Evolutionary conservation across 2,329 filamentous ascomycete species (phyloP).

Genomic region (Fusarium sp.): DNA sequence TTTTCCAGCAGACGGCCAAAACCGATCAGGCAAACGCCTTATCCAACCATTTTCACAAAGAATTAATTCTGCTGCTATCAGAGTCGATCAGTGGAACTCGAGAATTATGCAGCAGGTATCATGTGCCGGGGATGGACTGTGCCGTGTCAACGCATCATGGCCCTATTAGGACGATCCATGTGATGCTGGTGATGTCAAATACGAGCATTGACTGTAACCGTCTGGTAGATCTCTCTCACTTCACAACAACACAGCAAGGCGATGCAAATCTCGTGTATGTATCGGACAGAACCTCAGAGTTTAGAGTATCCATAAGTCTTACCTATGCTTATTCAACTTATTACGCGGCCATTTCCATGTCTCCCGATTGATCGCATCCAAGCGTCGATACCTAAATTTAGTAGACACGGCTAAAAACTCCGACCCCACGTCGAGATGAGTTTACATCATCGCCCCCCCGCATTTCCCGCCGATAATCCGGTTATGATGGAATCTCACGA

Average conservation of each 20-base stretch:
- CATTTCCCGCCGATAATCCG: neutral
- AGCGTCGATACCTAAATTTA: neutral
- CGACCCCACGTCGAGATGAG: neutral
- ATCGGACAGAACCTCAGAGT: neutral
- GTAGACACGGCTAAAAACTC: neutral
- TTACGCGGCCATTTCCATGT: neutral
- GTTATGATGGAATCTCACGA: neutral
- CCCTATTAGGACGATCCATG: neutral
- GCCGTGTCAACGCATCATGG: neutral
- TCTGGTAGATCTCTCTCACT: neutral
- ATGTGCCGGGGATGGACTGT: neutral
- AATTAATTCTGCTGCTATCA: neutral
- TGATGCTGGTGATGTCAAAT: neutral
- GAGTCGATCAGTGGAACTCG: neutral
- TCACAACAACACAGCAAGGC: neutral
- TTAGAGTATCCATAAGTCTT: neutral
- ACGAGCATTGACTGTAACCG: neutral
- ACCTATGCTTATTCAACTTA: neutral
- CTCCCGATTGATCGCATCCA: neutral
- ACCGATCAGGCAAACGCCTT: neutral
- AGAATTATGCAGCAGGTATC: neutral
- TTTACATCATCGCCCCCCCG: neutral
- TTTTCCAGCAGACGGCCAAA: neutral
- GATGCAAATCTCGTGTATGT: neutral
- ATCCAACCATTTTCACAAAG: neutral